Conservation (phyloP, 2,329 filamentous ascomycete genomes). For the Mycocentrospora acerina region DNA sequence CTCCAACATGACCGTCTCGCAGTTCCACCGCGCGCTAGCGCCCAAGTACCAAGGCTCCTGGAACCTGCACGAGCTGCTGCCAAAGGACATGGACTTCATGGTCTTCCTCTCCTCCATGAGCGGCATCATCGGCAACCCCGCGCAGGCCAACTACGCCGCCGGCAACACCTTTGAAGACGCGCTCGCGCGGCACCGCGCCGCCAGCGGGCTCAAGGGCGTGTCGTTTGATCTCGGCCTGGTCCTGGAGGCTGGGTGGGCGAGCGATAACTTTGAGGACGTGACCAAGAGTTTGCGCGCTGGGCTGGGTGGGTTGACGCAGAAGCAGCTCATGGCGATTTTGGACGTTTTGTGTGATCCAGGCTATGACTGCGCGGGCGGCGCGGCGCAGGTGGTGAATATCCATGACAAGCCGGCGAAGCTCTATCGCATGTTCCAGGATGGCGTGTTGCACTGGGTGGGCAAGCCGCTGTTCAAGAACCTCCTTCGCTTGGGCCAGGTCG, state of each 20-base stretch:
- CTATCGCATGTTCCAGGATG: conserved; percentile 9
- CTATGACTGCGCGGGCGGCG: conserved; percentile 2
- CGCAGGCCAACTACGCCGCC: conserved; percentile 26
- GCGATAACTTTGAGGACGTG: conserved; percentile 6
- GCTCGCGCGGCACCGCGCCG: conserved; percentile 6
- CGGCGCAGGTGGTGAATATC: conserved; percentile 7
- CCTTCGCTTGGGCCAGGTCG: conserved; percentile 7
- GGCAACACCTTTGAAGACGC: conserved; percentile 28
- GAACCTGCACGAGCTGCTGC: conserved; percentile 13
- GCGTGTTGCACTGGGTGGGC: conserved; percentile 6
- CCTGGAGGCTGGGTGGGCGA: conserved; percentile 7
- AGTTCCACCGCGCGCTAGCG: conserved; percentile 16
- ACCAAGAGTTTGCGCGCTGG: conserved; percentile 9
- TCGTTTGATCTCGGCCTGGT: conserved; percentile 8
- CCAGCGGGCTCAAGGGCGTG: conserved; percentile 6
- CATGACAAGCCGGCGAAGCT: conserved; percentile 7
- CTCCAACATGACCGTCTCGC: conserved; percentile 8
- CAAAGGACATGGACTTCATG: conserved; percentile 41
- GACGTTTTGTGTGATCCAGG: conserved; percentile 7
- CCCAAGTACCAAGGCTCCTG: conserved; percentile 14
- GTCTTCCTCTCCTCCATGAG: conserved; percentile 38
- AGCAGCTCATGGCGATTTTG: conserved; percentile 8
- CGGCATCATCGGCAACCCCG: conserved; percentile 18
- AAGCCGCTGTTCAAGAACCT: conserved; percentile 9
- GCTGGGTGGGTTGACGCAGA: conserved; percentile 6